phyloP scores from a whole-genome alignment of 169 alveolate genomes.

The Perkinsus olseni region DNA sequence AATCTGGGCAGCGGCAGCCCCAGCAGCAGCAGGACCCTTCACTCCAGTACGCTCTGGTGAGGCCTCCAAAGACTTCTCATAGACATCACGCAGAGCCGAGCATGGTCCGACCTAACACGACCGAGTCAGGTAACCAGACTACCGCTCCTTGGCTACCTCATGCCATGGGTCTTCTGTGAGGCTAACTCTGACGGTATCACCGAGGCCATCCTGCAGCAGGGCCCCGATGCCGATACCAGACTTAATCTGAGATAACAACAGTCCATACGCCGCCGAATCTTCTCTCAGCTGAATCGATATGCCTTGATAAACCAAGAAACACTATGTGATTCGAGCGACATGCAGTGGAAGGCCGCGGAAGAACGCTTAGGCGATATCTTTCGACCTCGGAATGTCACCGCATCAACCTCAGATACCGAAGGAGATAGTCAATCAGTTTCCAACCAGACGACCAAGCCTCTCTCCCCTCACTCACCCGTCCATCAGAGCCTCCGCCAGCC shows the following conservation, averaged over 20 bases:
- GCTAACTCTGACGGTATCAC: constrained; percentile 73
- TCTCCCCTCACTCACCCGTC: neutral
- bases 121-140: neutral
- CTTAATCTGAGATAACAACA: constrained; percentile 38
- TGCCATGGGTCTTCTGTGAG: constrained; percentile 72
- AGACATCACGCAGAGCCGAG: neutral
- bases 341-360: no score
- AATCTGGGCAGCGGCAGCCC: neutral
- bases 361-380: no score
- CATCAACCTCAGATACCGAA: no score
- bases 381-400: constrained; percentile 42
- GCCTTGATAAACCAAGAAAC: neutral
- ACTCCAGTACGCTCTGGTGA: neutral
- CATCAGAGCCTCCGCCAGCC: constrained; percentile 62
- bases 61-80: neutral
- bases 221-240: constrained; percentile 67
- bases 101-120: neutral
- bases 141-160: constrained; percentile 29
- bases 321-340: no score
- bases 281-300: neutral
- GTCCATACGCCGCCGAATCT: no score
- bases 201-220: constrained; percentile 66
- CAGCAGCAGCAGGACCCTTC: neutral
- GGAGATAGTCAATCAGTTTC: no score
- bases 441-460: no score